Evolutionary conservation across 495 filamentous ascomycete genomes (phyloP).

Genomic region (Trichocladium uniseriatum): DNA sequence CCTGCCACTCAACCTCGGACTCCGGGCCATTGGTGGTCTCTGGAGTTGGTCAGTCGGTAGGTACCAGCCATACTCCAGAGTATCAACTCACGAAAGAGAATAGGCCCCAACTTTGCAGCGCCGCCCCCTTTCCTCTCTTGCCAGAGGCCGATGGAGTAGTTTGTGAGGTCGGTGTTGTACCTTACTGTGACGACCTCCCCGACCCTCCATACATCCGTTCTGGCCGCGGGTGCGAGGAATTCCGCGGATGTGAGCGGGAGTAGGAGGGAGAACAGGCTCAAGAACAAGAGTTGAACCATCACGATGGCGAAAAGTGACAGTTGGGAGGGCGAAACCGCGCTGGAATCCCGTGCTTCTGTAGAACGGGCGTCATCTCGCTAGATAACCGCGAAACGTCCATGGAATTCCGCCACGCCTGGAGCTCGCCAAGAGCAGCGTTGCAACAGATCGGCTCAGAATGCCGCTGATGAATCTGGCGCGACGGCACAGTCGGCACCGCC

Average conservation of each 20-base stretch:
- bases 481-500: too few relatives aligned
- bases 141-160: slow-evolving; percentile 17
- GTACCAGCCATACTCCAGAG: too few relatives aligned
- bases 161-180: slow-evolving; percentile 7
- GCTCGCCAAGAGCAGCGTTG: too few relatives aligned
- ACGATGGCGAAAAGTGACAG: background rate
- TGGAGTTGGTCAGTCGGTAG: background rate
- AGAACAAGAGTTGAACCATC: background rate
- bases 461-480: too few relatives aligned
- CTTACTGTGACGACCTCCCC: slow-evolving; percentile 12
- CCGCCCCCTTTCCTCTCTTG: slow-evolving; percentile 5
- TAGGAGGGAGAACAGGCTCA: background rate
- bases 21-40: slow-evolving; percentile 6
- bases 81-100: slow-evolving; percentile 12
- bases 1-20: slow-evolving; percentile 23
- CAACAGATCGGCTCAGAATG: too few relatives aligned
- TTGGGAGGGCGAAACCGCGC: too few relatives aligned
- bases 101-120: slow-evolving; percentile 13
- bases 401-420: too few relatives aligned
- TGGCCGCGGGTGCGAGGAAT: background rate
- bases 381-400: too few relatives aligned
- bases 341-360: too few relatives aligned
- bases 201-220: slow-evolving; percentile 5
- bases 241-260: background rate
- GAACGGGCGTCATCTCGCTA: too few relatives aligned